These are phyloP conservation scores for Cystobasidiaceae sp. DNA, from an alignment of 1,284 basidiomycete genomes.

Conservation along the genomic window DNA sequence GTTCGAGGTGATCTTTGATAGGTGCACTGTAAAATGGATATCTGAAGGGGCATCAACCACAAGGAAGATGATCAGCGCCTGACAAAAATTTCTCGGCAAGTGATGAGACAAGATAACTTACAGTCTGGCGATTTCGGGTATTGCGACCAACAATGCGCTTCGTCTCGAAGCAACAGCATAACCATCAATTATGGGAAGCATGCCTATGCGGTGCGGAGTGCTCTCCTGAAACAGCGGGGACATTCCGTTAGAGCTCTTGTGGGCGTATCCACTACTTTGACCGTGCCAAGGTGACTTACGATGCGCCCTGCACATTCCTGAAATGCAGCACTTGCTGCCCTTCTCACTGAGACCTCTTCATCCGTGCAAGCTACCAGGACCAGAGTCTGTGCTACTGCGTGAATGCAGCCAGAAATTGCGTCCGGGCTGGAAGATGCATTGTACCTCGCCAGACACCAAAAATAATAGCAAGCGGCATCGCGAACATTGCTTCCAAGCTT, in stretches of 20 bases:
- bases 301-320: conserved; percentile 94
- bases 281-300: conserved; percentile 53
- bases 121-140: conserved; percentile 73
- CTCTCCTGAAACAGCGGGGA: conserved; percentile 58
- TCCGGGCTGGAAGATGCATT: conserved; percentile 53
- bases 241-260: too few species aligned
- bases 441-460: conserved; percentile 85
- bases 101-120: conserved; percentile 51
- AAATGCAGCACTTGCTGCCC: conserved; percentile 95
- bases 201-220: conserved; percentile 90
- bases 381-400: conserved; percentile 65
- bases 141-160: conserved; percentile 75
- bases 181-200: conserved; percentile 87
- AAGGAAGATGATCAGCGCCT: too few species aligned
- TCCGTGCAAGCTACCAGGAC: conserved; percentile 79
- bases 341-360: conserved; percentile 87
- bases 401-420: conserved; percentile 41
- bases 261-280: neutral
- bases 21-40: neutral
- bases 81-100: too few species aligned
- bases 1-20: neutral
- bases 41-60: neutral
- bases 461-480: conserved; percentile 87
- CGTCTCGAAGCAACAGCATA: conserved; percentile 81
- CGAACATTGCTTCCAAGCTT: conserved; percentile 90